Evolutionary conservation across 306 rosid species (phyloP), one percentile per base, ranked within the genome.

Genomic region (Astragalus glycyphyllos): DNA sequence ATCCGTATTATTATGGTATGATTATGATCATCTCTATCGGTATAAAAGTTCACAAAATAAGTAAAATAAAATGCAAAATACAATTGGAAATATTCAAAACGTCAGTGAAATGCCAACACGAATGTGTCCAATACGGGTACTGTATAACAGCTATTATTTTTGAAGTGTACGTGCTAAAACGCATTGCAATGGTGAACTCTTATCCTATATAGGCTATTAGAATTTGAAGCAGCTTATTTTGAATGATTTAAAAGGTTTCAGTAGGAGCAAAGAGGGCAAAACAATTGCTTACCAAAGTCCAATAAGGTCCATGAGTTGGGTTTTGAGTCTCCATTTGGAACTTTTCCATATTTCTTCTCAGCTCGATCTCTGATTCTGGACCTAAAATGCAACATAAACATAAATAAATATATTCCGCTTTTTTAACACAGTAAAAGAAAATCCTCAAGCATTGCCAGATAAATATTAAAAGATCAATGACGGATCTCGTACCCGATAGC

Each of bases 251-350:
- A 20, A n/a, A n/a, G n/a, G n/a, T n/a, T n/a, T n/a, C n/a, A n/a
- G n/a, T n/a, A n/a, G 23, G 23, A 20, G 23, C 23, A 20, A 20
- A 20, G 23, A 20, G 23, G 23, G 23, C 23, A 20, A 2, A 20
- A 20, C 31, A 26, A 26, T 26, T 26, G 31, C 91, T 71, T 65
- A 88, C 98, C 98, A 11, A 85, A 93, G 71, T 93, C 98, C 76
- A 93, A 82, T 68, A 93, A 75, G 60, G 97, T 93, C 98, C 98
- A 93, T 11, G 98, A 88, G 72, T 93, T 93, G 34, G 98, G 97
- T 79, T 90, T 90, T 12, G 87, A 23, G 69, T 93, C 94, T 56
- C 98, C 98, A 3, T 81, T 34, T 55, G 97, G 86, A 79, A 83
- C 16, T 83, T 77, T 93, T 78, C 96, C 97, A 74, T 90, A 93